These are phyloP conservation scores for Cryptococcus hybrid DNA, from an alignment of 1,284 basidiomycete species.

Conservation along the genomic window DNA sequence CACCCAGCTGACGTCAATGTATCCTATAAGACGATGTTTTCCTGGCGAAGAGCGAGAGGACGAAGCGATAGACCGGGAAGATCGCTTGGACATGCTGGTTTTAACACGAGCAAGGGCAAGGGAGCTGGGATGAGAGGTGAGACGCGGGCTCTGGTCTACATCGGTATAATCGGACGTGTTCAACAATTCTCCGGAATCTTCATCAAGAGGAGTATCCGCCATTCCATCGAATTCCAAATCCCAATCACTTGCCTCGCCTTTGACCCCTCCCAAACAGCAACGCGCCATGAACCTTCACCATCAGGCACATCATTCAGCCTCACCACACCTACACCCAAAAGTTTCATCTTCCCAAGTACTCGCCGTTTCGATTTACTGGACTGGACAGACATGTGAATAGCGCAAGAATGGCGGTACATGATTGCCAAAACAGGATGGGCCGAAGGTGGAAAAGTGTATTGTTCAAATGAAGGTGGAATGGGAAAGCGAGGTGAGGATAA, in stretches of 20 bases:
- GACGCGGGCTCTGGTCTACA: background rate
- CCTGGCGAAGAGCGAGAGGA: background rate
- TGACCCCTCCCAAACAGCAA: constrained; percentile 26
- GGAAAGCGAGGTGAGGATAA: background rate
- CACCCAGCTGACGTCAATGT: constrained; percentile 29
- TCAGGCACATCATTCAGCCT: constrained; percentile 38
- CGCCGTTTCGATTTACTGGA: constrained; percentile 26
- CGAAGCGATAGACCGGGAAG: constrained; percentile 1
- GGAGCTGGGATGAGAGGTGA: background rate
- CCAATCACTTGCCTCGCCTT: background rate
- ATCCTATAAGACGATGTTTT: constrained; percentile 23
- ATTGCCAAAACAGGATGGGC: constrained; percentile 28
- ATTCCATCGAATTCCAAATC: background rate
- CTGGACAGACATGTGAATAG: constrained; percentile 31
- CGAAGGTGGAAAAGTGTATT: background rate
- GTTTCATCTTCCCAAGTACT: constrained; percentile 38
- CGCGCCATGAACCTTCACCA: constrained; percentile 13
- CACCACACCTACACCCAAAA: constrained; percentile 34
- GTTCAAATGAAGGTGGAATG: background rate
- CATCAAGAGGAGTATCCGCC: background rate
- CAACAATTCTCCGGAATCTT: background rate
- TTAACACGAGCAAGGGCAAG: background rate
- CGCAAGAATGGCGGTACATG: constrained; percentile 48
- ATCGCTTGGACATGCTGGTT: background rate
- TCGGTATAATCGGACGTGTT: background rate